A percentile compares a stretch with the other conserved stretches of the same genome.
Conservation (phyloP, 1,139 yeast genomes). For the Pichia sp. region DNA sequence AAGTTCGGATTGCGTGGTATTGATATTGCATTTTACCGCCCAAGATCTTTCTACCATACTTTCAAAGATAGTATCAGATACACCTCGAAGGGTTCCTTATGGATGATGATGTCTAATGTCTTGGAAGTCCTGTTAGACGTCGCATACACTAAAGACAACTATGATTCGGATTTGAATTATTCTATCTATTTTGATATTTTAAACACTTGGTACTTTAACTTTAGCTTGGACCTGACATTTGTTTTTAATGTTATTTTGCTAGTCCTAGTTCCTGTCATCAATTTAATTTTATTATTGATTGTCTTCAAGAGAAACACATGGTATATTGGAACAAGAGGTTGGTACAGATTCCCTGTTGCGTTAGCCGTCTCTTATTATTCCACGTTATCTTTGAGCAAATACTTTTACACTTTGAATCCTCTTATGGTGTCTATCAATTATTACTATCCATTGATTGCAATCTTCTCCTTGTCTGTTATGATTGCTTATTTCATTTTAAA, state of each 20-base stretch:
- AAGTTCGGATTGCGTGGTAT: constrained; percentile 75
- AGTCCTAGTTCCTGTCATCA: constrained; percentile 52
- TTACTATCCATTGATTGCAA: constrained; percentile 46
- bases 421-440: constrained; percentile 59
- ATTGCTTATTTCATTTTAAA: constrained; percentile 57
- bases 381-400: constrained; percentile 38
- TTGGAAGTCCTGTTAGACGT: constrained; percentile 54
- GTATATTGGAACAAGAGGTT: constrained; percentile 43
- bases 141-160: constrained; percentile 45
- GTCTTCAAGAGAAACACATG: constrained; percentile 48
- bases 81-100: constrained; percentile 62
- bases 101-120: constrained; percentile 79
- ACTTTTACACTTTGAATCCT: constrained; percentile 46
- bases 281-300: constrained; percentile 47
- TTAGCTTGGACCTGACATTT: constrained; percentile 49
- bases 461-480: constrained; percentile 46
- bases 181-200: constrained; percentile 57
- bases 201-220: constrained; percentile 52
- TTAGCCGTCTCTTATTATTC: constrained; percentile 41
- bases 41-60: constrained; percentile 85
- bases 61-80: constrained; percentile 65
- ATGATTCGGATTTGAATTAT: constrained; percentile 4
- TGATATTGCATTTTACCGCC: constrained; percentile 73
- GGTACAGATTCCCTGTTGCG: constrained; percentile 60
- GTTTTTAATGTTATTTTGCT: constrained; percentile 50